Conservation (phyloP, 495 filamentous ascomycete genomes). For the Talaromyces ruber region DNA sequence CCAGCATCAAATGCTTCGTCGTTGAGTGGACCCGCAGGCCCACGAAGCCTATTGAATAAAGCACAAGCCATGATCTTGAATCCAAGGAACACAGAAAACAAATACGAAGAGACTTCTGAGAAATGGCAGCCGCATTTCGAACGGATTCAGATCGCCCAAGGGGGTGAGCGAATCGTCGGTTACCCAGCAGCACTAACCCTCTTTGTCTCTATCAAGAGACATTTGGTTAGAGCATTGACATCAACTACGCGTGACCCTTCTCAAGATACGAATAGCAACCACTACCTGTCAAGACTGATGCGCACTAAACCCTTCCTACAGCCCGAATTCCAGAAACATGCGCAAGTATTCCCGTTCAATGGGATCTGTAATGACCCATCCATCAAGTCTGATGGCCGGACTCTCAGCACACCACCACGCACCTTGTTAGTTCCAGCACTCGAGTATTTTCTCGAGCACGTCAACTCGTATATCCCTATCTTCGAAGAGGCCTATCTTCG, state of each 20-base stretch:
- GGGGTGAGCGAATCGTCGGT: neutral
- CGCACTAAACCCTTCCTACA: neutral
- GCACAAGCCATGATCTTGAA: neutral
- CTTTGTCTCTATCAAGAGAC: neutral
- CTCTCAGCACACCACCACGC: neutral
- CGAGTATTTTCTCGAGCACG: neutral
- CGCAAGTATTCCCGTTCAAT: neutral
- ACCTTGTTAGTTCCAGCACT: neutral
- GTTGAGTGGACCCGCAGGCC: neutral
- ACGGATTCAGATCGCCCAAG: neutral
- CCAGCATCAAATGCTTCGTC: neutral
- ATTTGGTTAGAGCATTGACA: neutral
- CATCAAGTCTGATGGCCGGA: neutral
- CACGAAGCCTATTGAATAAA: neutral
- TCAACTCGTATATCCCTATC: neutral
- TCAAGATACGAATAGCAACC: neutral
- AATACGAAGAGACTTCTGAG: neutral
- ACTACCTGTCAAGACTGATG: neutral
- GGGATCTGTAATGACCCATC: neutral
- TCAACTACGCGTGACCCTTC: neutral
- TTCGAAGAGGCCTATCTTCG: neutral
- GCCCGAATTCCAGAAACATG: neutral
- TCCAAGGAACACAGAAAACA: neutral
- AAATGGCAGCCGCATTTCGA: conserved; percentile 3
- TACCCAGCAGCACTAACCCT: neutral